These are phyloP conservation scores for Phytophthora rubi DNA, from an alignment of 352 stramenopile genomes.

Conservation along the genomic window DNA sequence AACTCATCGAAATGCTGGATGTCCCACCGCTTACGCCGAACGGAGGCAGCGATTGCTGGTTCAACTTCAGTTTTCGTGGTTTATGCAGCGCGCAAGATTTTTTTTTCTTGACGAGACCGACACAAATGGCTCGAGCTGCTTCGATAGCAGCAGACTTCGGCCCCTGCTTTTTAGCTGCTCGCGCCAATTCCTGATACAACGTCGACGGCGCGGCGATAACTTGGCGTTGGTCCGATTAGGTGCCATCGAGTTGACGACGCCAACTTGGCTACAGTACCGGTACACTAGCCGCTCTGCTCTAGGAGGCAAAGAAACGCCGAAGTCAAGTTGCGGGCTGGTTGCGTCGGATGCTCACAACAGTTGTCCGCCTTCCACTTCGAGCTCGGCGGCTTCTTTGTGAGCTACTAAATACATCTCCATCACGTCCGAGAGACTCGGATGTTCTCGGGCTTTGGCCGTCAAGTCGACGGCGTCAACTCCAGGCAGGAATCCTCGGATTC, in stretches of 20 bases:
- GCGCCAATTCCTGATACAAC: slow-evolving; percentile 8
- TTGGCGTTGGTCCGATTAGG: background rate
- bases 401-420: background rate
- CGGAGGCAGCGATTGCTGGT: slow-evolving; percentile 18
- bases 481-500: background rate
- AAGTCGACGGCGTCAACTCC: background rate
- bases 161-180: background rate
- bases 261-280: too few relatives aligned
- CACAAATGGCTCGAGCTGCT: slow-evolving; percentile 4
- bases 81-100: slow-evolving; percentile 26
- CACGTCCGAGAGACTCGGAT: too few relatives aligned
- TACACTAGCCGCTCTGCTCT: background rate
- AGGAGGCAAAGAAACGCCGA: slow-evolving; percentile 4
- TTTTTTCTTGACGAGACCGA: slow-evolving; percentile 17
- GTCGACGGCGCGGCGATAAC: background rate
- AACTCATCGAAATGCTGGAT: background rate
- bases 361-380: background rate
- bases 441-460: background rate
- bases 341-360: slow-evolving; percentile 8
- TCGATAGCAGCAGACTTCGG: background rate
- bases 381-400: background rate
- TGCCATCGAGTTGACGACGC: slow-evolving; percentile 9
- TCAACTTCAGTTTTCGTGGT: slow-evolving; percentile 38
- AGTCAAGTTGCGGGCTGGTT: slow-evolving; percentile 1
- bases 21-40: background rate